Percentiles rank a stretch among this genome's conserved stretches.
These are phyloP conservation scores for Lasiodiplodia sp. DNA, from an alignment of 2,329 filamentous ascomycete species.

Conservation along the genomic window DNA sequence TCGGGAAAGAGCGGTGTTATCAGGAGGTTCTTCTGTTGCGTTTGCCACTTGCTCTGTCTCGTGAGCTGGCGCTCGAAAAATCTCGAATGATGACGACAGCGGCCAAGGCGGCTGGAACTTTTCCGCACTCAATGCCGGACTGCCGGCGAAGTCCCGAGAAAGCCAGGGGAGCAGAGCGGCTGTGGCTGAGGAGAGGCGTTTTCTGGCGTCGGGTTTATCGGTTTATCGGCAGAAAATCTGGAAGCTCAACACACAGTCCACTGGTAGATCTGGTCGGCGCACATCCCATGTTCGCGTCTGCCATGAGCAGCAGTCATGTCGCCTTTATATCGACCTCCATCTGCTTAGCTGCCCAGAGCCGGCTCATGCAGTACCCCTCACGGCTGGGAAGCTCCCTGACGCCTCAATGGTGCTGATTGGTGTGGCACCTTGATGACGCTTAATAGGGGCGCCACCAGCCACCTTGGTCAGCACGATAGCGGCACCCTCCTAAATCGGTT, in stretches of 20 bases:
- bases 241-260: not conserved
- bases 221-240: constrained; percentile 24
- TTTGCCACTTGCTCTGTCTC: not conserved
- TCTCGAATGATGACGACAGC: constrained; percentile 14
- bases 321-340: constrained; percentile 21
- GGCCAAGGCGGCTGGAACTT: not conserved
- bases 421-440: constrained; percentile 6
- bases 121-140: not conserved
- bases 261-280: constrained; percentile 11
- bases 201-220: not conserved
- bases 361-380: not conserved
- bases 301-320: not conserved
- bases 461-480: constrained; percentile 4
- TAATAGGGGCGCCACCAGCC: not conserved
- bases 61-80: not conserved
- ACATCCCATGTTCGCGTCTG: not conserved
- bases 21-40: constrained; percentile 9
- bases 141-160: not conserved
- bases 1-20: constrained; percentile 24
- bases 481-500: not conserved
- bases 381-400: not conserved
- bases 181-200: constrained; percentile 2
- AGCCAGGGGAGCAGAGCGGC: not conserved
- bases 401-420: constrained; percentile 8
- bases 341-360: not conserved